Conservation (phyloP, 495 filamentous ascomycete genomes). For the Penicillium coffeae region DNA sequence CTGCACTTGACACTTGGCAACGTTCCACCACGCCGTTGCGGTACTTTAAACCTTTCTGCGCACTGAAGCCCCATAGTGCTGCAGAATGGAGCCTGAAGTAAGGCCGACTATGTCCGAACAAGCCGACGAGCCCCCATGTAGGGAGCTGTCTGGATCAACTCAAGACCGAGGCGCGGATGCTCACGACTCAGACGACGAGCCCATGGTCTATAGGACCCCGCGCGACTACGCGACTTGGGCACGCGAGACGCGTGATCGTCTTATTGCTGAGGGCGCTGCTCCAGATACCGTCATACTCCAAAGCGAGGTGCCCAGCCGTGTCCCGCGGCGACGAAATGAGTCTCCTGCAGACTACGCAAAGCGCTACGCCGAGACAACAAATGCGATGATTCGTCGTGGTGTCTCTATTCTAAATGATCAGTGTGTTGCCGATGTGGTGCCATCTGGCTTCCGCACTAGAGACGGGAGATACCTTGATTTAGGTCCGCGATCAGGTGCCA, state of each 20-base stretch:
- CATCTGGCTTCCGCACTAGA: not conserved
- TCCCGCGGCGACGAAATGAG: conserved; percentile 4
- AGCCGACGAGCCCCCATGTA: too few species aligned
- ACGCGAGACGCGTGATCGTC: conserved; percentile 1
- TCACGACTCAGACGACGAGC: conserved; percentile 7
- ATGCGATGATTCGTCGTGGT: conserved; percentile 4
- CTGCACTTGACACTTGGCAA: too few species aligned
- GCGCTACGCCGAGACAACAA: conserved; percentile 6
- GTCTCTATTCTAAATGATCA: conserved; percentile 2
- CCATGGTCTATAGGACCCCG: conserved; percentile 6
- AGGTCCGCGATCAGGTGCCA: conserved; percentile 3
- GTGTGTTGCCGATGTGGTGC: not conserved
- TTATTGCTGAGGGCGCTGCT: conserved; percentile 2
- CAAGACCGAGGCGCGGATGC: too few species aligned
- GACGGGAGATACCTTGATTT: conserved; percentile 3
- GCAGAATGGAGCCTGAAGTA: too few species aligned
- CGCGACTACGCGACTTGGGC: conserved; percentile 4
- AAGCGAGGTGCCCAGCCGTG: conserved; percentile 4
- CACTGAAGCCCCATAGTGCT: too few species aligned
- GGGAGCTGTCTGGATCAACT: too few species aligned
- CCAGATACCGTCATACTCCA: conserved; percentile 4
- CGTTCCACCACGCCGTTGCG: too few species aligned
- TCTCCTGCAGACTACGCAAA: conserved; percentile 1
- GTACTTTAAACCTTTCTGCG: too few species aligned
- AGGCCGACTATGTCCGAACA: too few species aligned